Base-by-base conservation (phyloP, 192 early-diverging fungal species). In the Mortierella antarctica region DNA sequence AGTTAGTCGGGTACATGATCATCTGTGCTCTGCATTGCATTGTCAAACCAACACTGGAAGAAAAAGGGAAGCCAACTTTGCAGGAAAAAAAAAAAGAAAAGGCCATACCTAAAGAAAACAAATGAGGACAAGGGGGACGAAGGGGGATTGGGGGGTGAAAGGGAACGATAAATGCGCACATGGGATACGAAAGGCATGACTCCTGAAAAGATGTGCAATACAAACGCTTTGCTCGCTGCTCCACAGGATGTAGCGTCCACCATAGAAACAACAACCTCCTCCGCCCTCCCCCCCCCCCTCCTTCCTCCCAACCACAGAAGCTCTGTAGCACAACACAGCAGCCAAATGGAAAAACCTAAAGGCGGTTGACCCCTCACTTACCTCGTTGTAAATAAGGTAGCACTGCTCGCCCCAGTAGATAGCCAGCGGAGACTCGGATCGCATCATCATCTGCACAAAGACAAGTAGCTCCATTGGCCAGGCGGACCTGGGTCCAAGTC, bases 381-480 rank as follows among this genome's bases (percentile, higher is more conserved):
- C 74, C 47, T 77, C 67, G 62, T 77, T 77, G 57, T 77, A 77
- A 21, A 77, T 21, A 3, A 77, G 45, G 42, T 61, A 50, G 11
- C 54, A 13, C 12, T 70, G 42, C 2, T 77, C 74, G 11, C 67
- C 61, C 74, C 74, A 77, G 57, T 77, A 77, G 17, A 77, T 45
- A 0, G 74, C 74, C 44, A 77, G 62, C 5, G 67, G 67, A 15
- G 67, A 57, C 2, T 60, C 61, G 7, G 67, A 77, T 40, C 48
- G 18, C 50, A 70, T 31, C 40, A 77, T 7, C 17, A 61, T 14
- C n/a, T 45, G 54, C 31, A 77, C 40, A 4, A 70, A 2, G 10
- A 60, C 14, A 9, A n/a, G 13, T 14, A 77, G 50, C 15, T 77
- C 74, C 11, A n/a, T n/a, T 5, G 71, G 58, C 83, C 83, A 84